A percentile compares a stretch with the other conserved stretches of the same genome.
Conservation (phyloP, 108 stramenopile species). For the Aurantiochytrium sp. region DNA sequence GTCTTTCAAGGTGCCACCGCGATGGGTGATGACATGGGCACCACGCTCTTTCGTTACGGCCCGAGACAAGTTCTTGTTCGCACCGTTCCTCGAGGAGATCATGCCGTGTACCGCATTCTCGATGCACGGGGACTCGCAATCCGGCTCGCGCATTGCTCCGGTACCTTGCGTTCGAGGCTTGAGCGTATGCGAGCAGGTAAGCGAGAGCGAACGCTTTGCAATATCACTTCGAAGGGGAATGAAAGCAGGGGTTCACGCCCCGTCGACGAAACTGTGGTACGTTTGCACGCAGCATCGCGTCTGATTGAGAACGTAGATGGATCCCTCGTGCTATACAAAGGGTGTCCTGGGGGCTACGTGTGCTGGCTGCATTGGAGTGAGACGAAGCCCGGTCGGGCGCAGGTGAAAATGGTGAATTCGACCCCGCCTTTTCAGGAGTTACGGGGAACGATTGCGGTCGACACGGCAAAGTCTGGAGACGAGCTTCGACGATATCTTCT, state of each 20-base stretch:
- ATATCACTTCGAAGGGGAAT: background rate
- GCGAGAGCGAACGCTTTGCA: background rate
- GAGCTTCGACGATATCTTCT: background rate
- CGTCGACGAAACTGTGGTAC: background rate
- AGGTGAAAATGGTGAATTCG: background rate
- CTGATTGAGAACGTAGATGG: background rate
- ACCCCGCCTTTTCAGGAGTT: background rate
- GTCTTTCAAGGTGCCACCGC: background rate
- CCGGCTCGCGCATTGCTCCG: background rate
- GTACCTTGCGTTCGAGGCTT: background rate
- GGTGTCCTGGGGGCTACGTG: background rate
- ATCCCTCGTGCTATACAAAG: background rate
- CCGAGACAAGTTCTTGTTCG: background rate
- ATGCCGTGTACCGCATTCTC: background rate
- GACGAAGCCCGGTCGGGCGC: background rate
- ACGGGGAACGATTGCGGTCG: background rate
- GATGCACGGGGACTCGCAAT: background rate
- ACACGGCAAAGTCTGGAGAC: background rate
- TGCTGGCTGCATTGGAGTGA: background rate
- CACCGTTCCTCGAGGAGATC: background rate
- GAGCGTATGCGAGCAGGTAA: background rate
- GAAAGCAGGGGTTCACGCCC: background rate
- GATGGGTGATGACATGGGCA: background rate
- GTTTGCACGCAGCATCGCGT: background rate
- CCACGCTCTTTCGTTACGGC: background rate